Base-by-base conservation (phyloP, 2,329 filamentous ascomycete genomes). In the Aspergillus awamori region DNA sequence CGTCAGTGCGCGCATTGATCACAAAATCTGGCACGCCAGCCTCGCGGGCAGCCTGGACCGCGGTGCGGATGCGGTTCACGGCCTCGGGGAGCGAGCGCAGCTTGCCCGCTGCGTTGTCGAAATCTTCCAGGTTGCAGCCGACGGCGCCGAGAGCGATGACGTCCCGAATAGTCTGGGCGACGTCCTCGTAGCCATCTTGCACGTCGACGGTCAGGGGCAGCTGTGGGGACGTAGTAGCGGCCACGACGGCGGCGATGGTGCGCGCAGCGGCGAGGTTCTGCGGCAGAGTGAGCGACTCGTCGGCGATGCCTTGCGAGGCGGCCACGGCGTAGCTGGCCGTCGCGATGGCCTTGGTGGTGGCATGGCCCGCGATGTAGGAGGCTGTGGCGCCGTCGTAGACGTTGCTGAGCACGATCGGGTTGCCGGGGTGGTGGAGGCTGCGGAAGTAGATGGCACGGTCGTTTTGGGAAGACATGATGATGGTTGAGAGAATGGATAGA, bases 91-190 rank as follows among this genome's bases (percentile, higher is more conserved):
- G 57, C 0, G 71, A 72, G 72, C 69, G 80, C 65, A 77, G 70
- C 64, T 67, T 69, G 11, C 66, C 76, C 53, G 67, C 74, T 43
- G 65, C 69, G 53, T 68, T 79, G 70, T 76, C 79, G 59, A 66
- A 78, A 59, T 89, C 86, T 62, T 88, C 86, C 2, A 89, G 77
- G 66, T 89, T 89, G 52, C 81, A 82, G 0, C 86, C 86, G 1
- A 83, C 82, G 0, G 79, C 85, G 0, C 86, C 86, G 0, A 81
- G 61, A 3, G 76, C 69, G n/a, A 88, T 79, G 1, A 82, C 76
- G 2, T 68, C 69, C 5, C 72, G 69, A 2, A 87, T 75, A 0
- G 77, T 81, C 15, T 62, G 55, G 20, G 63, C 60, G 10, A 70
- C 79, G 2, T 79, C 72, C 2, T 81, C 82, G 63, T 87, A 89